Conservation (phyloP, 2,329 filamentous ascomycete species). For the Xylaria sp. region DNA sequence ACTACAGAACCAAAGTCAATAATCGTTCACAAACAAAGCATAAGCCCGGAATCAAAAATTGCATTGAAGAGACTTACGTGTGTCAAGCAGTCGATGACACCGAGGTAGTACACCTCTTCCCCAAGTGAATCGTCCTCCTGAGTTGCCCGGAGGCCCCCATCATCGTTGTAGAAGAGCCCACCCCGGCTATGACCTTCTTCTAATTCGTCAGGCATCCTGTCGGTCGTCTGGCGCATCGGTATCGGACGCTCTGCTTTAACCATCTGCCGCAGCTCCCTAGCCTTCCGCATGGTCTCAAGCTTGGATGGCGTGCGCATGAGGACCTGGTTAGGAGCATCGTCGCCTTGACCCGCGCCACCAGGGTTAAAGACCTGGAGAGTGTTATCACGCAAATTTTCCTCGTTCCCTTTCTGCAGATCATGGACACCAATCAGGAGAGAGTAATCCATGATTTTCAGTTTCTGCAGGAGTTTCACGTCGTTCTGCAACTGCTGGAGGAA, state of each 20-base stretch:
- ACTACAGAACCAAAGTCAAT: slow-evolving; percentile 47
- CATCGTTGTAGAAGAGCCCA: slow-evolving; percentile 85
- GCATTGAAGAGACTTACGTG: slow-evolving; percentile 59
- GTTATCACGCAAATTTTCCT: slow-evolving; percentile 85
- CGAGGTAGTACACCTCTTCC: slow-evolving; percentile 95
- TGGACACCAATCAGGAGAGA: slow-evolving; percentile 93
- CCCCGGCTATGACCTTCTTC: slow-evolving; percentile 65
- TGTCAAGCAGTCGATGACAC: slow-evolving; percentile 96
- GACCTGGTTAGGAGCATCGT: slow-evolving; percentile 58
- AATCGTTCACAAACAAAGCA: slow-evolving; percentile 9
- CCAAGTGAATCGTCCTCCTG: slow-evolving; percentile 81
- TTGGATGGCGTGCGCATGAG: slow-evolving; percentile 90
- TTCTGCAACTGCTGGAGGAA: slow-evolving; percentile 85
- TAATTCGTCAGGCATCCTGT: slow-evolving; percentile 86
- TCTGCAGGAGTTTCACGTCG: slow-evolving; percentile 82
- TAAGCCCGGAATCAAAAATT: not conserved
- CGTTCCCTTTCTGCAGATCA: slow-evolving; percentile 82
- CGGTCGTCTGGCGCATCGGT: slow-evolving; percentile 78
- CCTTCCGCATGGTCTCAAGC: slow-evolving; percentile 84
- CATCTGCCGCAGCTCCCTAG: slow-evolving; percentile 82
- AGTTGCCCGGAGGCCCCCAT: slow-evolving; percentile 88
- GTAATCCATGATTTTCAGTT: slow-evolving; percentile 96
- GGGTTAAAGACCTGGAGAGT: slow-evolving; percentile 93
- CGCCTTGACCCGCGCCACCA: slow-evolving; percentile 56
- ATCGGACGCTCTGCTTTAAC: slow-evolving; percentile 89